Evolutionary conservation across 2,329 filamentous ascomycete species (phyloP), one percentile per base, ranked within the genome.

Genomic region (Xylariomycetidae sp.): DNA sequence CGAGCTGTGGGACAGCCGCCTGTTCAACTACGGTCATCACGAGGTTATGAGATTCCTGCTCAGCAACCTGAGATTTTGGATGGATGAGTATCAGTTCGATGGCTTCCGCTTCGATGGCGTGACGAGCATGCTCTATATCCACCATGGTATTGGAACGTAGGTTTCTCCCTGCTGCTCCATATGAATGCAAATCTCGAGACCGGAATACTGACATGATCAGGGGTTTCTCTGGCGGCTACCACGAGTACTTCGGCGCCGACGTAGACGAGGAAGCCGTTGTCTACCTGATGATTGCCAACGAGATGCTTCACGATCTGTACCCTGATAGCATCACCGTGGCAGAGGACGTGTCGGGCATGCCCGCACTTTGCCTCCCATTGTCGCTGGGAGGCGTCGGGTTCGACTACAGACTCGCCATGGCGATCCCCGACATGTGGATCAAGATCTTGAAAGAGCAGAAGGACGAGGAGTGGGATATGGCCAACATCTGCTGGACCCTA

Each of bases 341-440:
- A 14, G 92, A 98, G 59, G 92, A 98, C 56, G 92, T 98, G 8
- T 97, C 90, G 6, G 92, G 92, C 13, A 98, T 98, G 92, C 92
- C 92, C 12, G 90, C 88, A n/a, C 70, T 98, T 30, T 97, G 92
- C 61, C 63, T 98, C 23, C 80, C 86, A 6, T 69, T 96, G 25
- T 82, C 84, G 1, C 70, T 96, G 2, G 92, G 92, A 13, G 92
- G 92, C 42, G 80, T 97, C 48, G 92, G 92, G 16, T 98, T 98
- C 58, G 92, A 98, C 64, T 98, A 98, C 62, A 80, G 92, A 47
- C 77, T 98, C 19, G 89, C 89, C 35, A 98, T 98, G 92, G 92
- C 92, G 4, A 81, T 98, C 42, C 92, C 92, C 4, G 92, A 98
- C 60, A 86, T 98, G 79, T 98, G 94, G 80, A 98, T 98, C 72